phyloP scores from a whole-genome alignment of 2,329 filamentous ascomycete genomes.

The Plenodomus tracheiphilus region DNA sequence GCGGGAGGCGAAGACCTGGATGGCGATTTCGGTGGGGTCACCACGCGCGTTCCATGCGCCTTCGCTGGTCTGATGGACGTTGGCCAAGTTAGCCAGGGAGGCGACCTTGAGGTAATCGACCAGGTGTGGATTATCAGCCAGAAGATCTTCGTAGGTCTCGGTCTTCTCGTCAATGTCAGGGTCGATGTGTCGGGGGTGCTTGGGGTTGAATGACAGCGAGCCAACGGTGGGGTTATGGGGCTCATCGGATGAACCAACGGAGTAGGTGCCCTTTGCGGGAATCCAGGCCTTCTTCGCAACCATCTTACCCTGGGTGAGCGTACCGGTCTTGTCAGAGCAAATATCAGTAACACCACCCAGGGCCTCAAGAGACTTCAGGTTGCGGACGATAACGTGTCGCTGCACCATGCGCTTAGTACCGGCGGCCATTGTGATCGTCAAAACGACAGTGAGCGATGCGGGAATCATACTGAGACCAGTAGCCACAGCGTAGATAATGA shows the following conservation, averaged over 20 bases:
- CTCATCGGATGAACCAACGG: constrained; percentile 32
- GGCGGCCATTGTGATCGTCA: constrained; percentile 45
- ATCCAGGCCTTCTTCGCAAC: constrained; percentile 42
- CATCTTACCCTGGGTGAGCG: constrained; percentile 42
- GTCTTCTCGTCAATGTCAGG: constrained; percentile 33
- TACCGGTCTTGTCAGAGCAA: constrained; percentile 41
- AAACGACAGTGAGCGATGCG: constrained; percentile 38
- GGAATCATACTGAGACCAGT: constrained; percentile 45
- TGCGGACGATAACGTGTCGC: constrained; percentile 41
- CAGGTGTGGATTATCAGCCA: constrained; percentile 33
- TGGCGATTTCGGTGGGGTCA: constrained; percentile 67
- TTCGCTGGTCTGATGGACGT: constrained; percentile 50
- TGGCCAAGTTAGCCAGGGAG: constrained; percentile 55
- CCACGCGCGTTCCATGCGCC: constrained; percentile 41
- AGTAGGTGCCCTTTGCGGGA: constrained; percentile 38
- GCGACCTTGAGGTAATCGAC: constrained; percentile 39
- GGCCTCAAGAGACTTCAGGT: constrained; percentile 42
- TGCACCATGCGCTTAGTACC: constrained; percentile 43
- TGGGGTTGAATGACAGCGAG: constrained; percentile 31
- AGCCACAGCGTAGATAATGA: constrained; percentile 44
- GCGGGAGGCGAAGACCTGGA: constrained; percentile 72
- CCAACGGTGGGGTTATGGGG: constrained; percentile 39
- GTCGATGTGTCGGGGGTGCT: constrained; percentile 31
- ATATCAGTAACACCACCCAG: constrained; percentile 43
- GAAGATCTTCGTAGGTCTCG: constrained; percentile 24